These are phyloP conservation scores for Oryza glumipatula DNA, from an alignment of 176 grass and related monocot genomes.

Conservation along the genomic window DNA sequence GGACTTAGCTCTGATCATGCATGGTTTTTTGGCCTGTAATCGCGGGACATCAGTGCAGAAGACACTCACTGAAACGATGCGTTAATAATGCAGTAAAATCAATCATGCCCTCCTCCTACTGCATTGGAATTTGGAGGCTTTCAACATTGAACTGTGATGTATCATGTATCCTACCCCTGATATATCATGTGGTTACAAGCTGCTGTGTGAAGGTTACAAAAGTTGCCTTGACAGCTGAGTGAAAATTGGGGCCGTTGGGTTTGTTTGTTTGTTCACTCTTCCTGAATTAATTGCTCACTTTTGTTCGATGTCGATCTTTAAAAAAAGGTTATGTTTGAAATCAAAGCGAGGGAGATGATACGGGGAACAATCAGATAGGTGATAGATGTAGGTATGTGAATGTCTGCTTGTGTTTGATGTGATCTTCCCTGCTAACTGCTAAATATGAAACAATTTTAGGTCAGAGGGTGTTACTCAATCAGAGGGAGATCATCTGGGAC, in stretches of 20 bases:
- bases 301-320: constrained; percentile 17
- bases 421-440: neutral
- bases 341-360: neutral
- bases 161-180: neutral
- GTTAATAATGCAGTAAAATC: neutral
- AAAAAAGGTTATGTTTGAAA: constrained; percentile 10
- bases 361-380: neutral
- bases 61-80: neutral
- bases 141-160: neutral
- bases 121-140: neutral
- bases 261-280: neutral
- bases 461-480: neutral
- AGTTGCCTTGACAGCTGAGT: neutral
- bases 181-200: neutral
- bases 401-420: constrained; percentile 13
- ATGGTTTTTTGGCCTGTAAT: neutral
- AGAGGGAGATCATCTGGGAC: neutral
- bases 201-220: neutral
- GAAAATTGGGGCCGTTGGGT: neutral
- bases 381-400: neutral
- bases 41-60: neutral
- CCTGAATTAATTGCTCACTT: neutral
- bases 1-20: constrained; percentile 23
- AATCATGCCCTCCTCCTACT: neutral
- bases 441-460: neutral